Percentiles rank a stretch among this genome's conserved stretches.
Conservation (phyloP, 192 early-diverging fungal species). For the Gaertneriomyces semiglobifer region DNA sequence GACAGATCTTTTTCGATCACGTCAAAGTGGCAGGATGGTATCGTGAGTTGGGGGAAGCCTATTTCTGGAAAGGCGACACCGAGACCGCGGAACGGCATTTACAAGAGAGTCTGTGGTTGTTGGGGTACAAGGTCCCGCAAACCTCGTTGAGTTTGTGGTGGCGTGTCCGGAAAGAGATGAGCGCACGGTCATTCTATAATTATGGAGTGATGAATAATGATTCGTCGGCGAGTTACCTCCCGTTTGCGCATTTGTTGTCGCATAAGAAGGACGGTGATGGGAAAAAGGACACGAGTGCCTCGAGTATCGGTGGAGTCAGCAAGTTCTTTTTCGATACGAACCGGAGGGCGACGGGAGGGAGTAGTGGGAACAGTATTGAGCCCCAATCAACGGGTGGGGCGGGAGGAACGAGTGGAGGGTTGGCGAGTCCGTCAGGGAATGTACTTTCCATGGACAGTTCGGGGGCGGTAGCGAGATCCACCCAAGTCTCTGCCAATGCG, state of each 20-base stretch:
- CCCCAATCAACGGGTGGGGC: neutral
- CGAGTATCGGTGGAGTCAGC: neutral
- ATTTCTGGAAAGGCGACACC: conserved; percentile 31
- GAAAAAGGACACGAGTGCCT: neutral
- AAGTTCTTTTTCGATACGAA: neutral
- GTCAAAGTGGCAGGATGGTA: conserved; percentile 40
- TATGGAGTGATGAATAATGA: neutral
- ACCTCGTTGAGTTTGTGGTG: neutral
- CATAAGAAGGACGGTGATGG: neutral
- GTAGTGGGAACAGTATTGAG: neutral
- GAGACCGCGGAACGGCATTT: conserved; percentile 36
- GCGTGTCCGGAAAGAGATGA: neutral
- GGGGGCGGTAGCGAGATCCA: no score
- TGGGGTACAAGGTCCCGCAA: conserved; percentile 35
- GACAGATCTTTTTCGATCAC: conserved; percentile 18
- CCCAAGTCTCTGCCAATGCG: no score
- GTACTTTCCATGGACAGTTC: neutral
- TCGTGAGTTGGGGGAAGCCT: conserved; percentile 50
- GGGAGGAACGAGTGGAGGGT: neutral
- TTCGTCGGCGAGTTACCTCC: neutral
- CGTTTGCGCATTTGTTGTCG: no score
- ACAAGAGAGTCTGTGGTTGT: conserved; percentile 29
- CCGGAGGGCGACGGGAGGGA: neutral
- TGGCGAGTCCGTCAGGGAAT: neutral
- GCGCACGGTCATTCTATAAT: neutral